Percentiles rank a stretch among this genome's conserved stretches.
These are phyloP conservation scores for Euryodendron excelsum DNA, from an alignment of 148 eudicot genomes.

Conservation along the genomic window DNA sequence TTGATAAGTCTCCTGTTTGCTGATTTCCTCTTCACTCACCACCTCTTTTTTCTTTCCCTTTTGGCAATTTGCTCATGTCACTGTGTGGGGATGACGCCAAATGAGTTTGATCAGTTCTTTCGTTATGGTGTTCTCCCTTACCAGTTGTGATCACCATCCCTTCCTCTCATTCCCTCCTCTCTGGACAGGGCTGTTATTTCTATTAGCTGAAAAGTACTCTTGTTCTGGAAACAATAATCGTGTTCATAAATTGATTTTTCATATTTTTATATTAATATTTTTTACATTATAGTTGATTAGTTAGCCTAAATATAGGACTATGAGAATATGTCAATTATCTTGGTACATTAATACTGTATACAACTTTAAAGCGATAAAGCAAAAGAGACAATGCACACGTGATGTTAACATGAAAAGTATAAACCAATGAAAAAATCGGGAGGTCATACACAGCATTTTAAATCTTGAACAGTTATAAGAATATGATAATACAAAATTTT, in stretches of 20 bases:
- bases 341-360: no score
- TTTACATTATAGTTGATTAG: no score
- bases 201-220: neutral
- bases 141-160: neutral
- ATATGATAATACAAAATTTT: no score
- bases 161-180: neutral
- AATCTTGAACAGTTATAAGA: no score
- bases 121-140: neutral
- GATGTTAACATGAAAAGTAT: no score
- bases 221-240: neutral
- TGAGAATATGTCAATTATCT: no score
- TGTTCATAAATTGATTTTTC: neutral
- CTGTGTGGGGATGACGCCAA: neutral
- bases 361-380: no score
- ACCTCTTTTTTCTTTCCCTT: neutral
- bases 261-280: neutral
- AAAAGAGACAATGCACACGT: no score
- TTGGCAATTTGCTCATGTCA: neutral
- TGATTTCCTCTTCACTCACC: neutral
- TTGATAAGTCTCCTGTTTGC: neutral
- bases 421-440: no score
- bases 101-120: neutral
- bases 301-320: no score
- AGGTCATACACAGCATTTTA: no score
- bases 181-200: neutral